Percentiles rank a stretch among this genome's conserved stretches.
Conservation (phyloP, 2,329 filamentous ascomycete genomes). For the Hypoxylon sp. region DNA sequence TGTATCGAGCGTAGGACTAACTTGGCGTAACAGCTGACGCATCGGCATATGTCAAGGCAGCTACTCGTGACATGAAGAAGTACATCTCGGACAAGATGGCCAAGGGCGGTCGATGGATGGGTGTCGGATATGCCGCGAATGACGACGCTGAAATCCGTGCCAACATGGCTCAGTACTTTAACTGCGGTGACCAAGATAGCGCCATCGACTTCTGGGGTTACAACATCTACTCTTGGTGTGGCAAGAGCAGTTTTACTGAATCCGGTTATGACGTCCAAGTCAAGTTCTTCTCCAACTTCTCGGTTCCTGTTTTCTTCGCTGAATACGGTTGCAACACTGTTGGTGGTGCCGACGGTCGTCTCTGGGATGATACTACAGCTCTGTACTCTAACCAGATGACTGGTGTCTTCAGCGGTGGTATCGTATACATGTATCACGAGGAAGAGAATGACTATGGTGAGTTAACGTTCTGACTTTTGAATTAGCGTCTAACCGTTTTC, state of each 20-base stretch:
- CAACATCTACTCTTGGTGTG: conserved; percentile 92
- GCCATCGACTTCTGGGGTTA: conserved; percentile 87
- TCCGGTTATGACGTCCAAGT: conserved; percentile 80
- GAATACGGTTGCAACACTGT: conserved; percentile 83
- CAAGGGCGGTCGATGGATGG: conserved; percentile 73
- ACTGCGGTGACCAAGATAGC: conserved; percentile 72
- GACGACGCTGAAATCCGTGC: conserved; percentile 80
- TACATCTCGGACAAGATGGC: conserved; percentile 76
- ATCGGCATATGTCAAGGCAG: conserved; percentile 84
- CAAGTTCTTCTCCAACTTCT: conserved; percentile 78
- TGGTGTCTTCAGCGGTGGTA: conserved; percentile 80
- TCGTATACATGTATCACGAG: conserved; percentile 88
- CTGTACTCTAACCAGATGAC: conserved; percentile 79
- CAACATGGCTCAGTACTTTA: conserved; percentile 80
- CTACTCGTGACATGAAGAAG: conserved; percentile 82
- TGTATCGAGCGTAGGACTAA: neutral
- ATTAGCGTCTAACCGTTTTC: neutral
- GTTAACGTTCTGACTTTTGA: neutral
- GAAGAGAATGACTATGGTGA: conserved; percentile 77
- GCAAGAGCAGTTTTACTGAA: conserved; percentile 71
- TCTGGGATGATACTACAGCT: conserved; percentile 77
- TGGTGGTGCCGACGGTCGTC: conserved; percentile 66
- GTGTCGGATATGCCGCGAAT: conserved; percentile 84
- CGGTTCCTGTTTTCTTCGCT: conserved; percentile 84
- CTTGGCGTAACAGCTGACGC: conserved; percentile 61